Evolutionary conservation across 139 green algal genomes (phyloP).

Genomic region (Chlorella sp.): DNA sequence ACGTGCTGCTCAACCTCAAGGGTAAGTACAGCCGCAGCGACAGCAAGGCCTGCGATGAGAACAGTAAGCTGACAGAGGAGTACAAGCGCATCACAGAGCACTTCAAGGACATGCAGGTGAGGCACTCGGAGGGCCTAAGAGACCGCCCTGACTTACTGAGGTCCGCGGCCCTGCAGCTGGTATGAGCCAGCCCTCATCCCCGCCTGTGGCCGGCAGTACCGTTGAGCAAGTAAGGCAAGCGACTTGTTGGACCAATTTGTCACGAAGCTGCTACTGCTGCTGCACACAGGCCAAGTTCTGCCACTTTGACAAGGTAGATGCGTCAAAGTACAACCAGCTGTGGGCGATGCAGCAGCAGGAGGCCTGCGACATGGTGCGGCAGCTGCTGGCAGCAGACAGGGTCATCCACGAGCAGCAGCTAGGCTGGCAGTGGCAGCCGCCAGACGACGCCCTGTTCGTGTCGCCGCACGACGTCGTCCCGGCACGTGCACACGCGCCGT

Average conservation of each 20-base stretch:
- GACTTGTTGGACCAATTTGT: no score
- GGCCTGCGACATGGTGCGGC: constrained; percentile 43
- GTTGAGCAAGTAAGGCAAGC: no score
- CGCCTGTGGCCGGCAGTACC: no score
- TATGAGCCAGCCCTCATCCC: no score
- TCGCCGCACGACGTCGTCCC: constrained; percentile 4
- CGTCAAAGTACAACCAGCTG: constrained; percentile 42
- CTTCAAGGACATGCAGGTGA: constrained; percentile 83
- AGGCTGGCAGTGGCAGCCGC: constrained; percentile 60
- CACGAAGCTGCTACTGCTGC: no score
- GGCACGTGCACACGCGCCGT: no score
- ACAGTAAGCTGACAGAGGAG: constrained; percentile 73
- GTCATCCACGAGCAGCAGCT: constrained; percentile 79
- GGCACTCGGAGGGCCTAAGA: neutral
- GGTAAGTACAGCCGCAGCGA: constrained; percentile 42
- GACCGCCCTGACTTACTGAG: neutral
- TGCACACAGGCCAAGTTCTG: constrained; percentile 76
- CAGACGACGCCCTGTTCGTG: constrained; percentile 54
- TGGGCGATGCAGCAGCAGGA: constrained; percentile 66
- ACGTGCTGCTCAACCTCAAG: constrained; percentile 68
- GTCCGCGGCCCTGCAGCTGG: no score
- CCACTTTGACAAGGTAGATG: constrained; percentile 65
- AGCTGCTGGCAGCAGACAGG: constrained; percentile 43
- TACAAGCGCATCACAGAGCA: constrained; percentile 80
- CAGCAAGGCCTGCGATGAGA: constrained; percentile 58